Percentiles rank a stretch among this genome's conserved stretches.
phyloP scores from a whole-genome alignment of 2,329 filamentous ascomycete species.

The Colletotrichum sp. region DNA sequence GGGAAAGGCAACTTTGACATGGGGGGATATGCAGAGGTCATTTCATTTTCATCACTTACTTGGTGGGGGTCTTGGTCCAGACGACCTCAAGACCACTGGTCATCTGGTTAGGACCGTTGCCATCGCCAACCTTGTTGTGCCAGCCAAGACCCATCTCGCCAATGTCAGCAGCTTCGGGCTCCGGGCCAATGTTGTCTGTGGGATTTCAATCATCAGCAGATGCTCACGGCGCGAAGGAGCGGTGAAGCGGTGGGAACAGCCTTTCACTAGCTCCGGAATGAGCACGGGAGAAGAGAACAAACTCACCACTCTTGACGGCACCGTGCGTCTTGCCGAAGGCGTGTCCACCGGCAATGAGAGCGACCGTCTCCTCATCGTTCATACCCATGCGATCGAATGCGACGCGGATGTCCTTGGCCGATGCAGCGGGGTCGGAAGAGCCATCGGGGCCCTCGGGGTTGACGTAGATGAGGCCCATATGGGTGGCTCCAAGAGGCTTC shows the following conservation, averaged over 20 bases:
- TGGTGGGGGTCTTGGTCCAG: conserved; percentile 77
- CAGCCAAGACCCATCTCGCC: conserved; percentile 76
- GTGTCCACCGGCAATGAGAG: conserved; percentile 80
- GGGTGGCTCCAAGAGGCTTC: conserved; percentile 68
- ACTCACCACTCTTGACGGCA: conserved; percentile 47
- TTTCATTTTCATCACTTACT: conserved; percentile 36
- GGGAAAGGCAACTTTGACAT: background rate
- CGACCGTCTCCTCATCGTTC: conserved; percentile 83
- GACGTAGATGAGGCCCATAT: conserved; percentile 83
- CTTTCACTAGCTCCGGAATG: background rate
- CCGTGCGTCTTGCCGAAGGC: conserved; percentile 84
- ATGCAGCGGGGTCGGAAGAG: conserved; percentile 70
- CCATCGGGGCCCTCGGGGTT: conserved; percentile 82
- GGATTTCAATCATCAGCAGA: conserved; percentile 26
- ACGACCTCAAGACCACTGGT: conserved; percentile 80
- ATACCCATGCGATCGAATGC: conserved; percentile 84
- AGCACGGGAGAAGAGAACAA: background rate
- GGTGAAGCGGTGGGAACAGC: background rate
- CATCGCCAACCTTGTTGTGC: conserved; percentile 67
- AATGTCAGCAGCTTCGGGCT: conserved; percentile 69
- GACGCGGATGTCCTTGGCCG: conserved; percentile 74
- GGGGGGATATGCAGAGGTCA: background rate
- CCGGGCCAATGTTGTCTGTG: conserved; percentile 68
- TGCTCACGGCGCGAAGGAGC: background rate
- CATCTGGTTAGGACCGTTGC: conserved; percentile 76